phyloP scores from a whole-genome alignment of 164 flowering plant genomes.

The Liriodendron chinense region DNA sequence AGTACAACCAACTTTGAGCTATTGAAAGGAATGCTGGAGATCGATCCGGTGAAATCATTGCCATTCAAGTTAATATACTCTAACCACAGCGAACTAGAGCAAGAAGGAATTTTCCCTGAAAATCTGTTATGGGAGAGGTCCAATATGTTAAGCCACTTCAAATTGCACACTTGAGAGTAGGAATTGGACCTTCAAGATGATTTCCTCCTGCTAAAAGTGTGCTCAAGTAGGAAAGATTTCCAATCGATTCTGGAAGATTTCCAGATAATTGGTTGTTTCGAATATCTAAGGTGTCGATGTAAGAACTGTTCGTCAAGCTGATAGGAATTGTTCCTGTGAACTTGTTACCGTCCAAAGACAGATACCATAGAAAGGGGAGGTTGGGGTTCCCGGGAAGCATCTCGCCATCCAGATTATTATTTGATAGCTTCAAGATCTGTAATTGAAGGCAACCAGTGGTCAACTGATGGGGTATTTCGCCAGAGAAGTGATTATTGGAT shows the following conservation, averaged over 20 bases:
- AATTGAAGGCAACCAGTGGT: neutral
- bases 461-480: neutral
- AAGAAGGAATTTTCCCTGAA: constrained; percentile 5
- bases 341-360: constrained; percentile 6
- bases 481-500: neutral
- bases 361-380: neutral
- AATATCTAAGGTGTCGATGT: neutral
- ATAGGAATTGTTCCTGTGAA: constrained; percentile 1
- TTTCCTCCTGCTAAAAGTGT: neutral
- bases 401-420: constrained; percentile 6
- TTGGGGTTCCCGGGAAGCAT: neutral
- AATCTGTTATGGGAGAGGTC: constrained; percentile 4
- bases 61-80: neutral
- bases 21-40: neutral
- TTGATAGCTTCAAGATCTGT: neutral
- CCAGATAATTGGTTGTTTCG: constrained; percentile 3
- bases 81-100: neutral
- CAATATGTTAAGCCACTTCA: neutral
- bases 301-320: neutral
- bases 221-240: neutral
- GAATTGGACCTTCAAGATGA: neutral
- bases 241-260: neutral
- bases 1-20: neutral
- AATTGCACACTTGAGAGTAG: neutral
- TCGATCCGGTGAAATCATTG: constrained; percentile 6